Conservation (phyloP, 371 early-diverging fungal genomes). For the Lichtheimia ornata region DNA sequence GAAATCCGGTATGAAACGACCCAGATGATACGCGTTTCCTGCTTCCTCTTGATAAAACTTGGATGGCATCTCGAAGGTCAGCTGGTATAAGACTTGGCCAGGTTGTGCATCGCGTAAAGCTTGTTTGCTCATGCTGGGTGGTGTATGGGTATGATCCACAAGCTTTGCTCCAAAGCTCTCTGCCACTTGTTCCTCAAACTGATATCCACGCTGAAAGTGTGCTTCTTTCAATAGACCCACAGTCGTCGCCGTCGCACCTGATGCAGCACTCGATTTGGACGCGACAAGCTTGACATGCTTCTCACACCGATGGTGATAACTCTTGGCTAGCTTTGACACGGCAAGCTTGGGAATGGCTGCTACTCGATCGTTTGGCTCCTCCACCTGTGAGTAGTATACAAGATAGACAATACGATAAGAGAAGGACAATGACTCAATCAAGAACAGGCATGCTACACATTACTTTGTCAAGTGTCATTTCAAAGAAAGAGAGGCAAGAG, state of each 20-base stretch:
- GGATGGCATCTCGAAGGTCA: conserved; percentile 36
- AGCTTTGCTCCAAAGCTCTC: conserved; percentile 15
- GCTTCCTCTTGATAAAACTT: conserved; percentile 31
- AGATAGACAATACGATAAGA: too few relatives aligned
- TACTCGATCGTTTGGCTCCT: too few relatives aligned
- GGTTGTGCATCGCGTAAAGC: conserved; percentile 31
- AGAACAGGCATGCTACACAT: too few relatives aligned
- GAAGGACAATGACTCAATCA: too few relatives aligned
- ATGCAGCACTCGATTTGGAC: too few relatives aligned
- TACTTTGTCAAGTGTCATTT: too few relatives aligned
- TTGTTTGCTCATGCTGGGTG: conserved; percentile 26
- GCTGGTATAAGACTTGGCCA: conserved; percentile 48
- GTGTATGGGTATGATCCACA: conserved; percentile 38
- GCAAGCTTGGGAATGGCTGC: conserved; percentile 5
- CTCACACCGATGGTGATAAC: conserved; percentile 22
- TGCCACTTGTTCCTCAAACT: conserved; percentile 34
- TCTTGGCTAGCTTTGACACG: conserved; percentile 24
- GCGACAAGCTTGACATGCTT: conserved; percentile 18
- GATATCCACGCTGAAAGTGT: conserved; percentile 18
- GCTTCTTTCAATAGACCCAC: neutral
- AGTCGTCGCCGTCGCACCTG: neutral
- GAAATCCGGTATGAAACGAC: conserved; percentile 53
- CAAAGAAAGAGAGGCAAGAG: too few relatives aligned
- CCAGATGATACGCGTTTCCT: conserved; percentile 32
- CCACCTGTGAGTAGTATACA: too few relatives aligned